These are phyloP conservation scores for Filosporella fistucella DNA, from an alignment of 495 filamentous ascomycete species.

Conservation along the genomic window DNA sequence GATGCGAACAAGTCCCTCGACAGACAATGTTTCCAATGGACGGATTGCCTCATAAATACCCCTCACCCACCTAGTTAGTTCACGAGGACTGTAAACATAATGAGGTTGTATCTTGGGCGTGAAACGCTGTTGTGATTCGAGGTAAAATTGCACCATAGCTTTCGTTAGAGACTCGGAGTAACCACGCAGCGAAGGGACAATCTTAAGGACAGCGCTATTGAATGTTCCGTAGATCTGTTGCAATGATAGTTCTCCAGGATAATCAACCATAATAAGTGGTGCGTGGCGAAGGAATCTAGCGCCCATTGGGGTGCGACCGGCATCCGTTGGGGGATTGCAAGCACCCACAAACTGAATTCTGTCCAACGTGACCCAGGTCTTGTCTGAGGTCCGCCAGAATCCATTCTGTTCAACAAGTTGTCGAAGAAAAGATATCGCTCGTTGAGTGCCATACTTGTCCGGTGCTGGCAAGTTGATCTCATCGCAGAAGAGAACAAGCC, in stretches of 20 bases:
- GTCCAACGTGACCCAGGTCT: constrained; percentile 95
- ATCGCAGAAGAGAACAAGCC: constrained; percentile 98
- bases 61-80: constrained; percentile 94
- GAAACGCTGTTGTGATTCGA: constrained; percentile 89
- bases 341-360: constrained; percentile 98
- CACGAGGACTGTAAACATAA: constrained; percentile 98
- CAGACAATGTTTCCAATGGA: constrained; percentile 77
- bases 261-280: constrained; percentile 98
- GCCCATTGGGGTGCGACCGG: constrained; percentile 90
- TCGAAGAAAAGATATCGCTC: constrained; percentile 92
- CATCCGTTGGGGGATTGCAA: constrained; percentile 98
- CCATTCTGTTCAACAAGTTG: constrained; percentile 98
- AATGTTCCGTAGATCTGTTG: constrained; percentile 98
- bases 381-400: constrained; percentile 96
- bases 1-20: constrained; percentile 92
- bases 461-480: constrained; percentile 99
- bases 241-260: constrained; percentile 91
- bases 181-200: constrained; percentile 89
- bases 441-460: constrained; percentile 95
- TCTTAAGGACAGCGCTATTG: constrained; percentile 93
- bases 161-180: constrained; percentile 93
- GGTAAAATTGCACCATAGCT: constrained; percentile 95
- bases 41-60: constrained; percentile 95
- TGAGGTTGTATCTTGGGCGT: constrained; percentile 96
- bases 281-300: constrained; percentile 91